Percentiles rank a stretch among this genome's conserved stretches.
Conservation (phyloP, 129 eudicot genomes). For the Centaurea solstitialis region DNA sequence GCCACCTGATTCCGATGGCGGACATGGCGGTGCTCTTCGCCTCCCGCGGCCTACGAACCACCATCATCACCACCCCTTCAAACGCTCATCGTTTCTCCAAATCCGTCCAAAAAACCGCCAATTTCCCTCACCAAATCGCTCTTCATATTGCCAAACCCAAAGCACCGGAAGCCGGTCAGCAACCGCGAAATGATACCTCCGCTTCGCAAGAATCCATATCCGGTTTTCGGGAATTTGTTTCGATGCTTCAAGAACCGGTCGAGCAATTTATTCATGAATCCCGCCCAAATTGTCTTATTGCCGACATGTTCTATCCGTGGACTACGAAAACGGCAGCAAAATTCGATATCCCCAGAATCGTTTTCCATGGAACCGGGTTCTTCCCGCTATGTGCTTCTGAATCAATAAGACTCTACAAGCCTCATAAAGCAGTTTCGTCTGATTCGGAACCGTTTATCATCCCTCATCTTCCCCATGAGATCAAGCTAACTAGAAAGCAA, state of each 20-base stretch:
- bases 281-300: conserved; percentile 43
- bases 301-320: conserved; percentile 61
- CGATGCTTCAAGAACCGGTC: conserved; percentile 50
- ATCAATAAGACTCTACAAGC: conserved; percentile 27
- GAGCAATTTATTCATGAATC: conserved; percentile 43
- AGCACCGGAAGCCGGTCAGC: conserved; percentile 34
- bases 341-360: conserved; percentile 59
- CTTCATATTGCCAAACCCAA: conserved; percentile 35
- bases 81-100: conserved; percentile 36
- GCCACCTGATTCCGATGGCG: conserved; percentile 64
- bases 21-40: conserved; percentile 70
- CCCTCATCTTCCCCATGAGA: conserved; percentile 60
- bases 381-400: conserved; percentile 42
- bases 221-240: conserved; percentile 22
- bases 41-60: conserved; percentile 48
- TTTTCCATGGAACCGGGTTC: conserved; percentile 55
- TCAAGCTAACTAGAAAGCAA: conserved; percentile 40
- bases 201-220: conserved; percentile 8
- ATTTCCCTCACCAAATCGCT: conserved; percentile 19
- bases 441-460: conserved; percentile 51
- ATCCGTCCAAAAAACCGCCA: conserved; percentile 27
- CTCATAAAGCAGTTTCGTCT: conserved; percentile 28
- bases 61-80: conserved; percentile 54
- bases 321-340: conserved; percentile 55
- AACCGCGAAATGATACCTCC: conserved; percentile 30